phyloP scores from a whole-genome alignment of 495 filamentous ascomycete species.

The Rhypophila decipiens region DNA sequence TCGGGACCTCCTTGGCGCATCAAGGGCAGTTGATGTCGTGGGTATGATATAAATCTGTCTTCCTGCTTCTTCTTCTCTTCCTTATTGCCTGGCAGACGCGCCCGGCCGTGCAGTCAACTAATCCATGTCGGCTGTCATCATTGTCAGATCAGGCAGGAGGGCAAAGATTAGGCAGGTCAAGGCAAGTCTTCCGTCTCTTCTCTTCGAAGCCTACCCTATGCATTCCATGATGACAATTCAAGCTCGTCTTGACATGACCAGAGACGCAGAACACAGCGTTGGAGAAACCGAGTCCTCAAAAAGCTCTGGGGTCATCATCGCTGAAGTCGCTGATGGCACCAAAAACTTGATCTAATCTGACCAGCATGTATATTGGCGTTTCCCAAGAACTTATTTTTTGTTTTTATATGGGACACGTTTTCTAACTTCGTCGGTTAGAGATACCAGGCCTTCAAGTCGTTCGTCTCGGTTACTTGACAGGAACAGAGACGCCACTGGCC shows the following conservation, averaged over 20 bases:
- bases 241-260: slow-evolving; percentile 31
- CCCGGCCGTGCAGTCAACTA: neutral
- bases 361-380: neutral
- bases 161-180: neutral
- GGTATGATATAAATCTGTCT: neutral
- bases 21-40: slow-evolving; percentile 9
- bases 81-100: neutral
- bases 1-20: neutral
- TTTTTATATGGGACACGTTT: slow-evolving; percentile 19
- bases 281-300: slow-evolving; percentile 41
- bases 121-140: neutral
- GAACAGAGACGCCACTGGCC: slow-evolving; percentile 70
- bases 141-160: neutral
- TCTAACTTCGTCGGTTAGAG: slow-evolving; percentile 48
- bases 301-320: slow-evolving; percentile 43
- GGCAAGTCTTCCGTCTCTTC: neutral
- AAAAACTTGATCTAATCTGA: slow-evolving; percentile 55
- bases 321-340: slow-evolving; percentile 39
- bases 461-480: slow-evolving; percentile 48
- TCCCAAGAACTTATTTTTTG: slow-evolving; percentile 1
- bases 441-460: slow-evolving; percentile 50
- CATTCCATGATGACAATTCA: slow-evolving; percentile 34
- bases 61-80: neutral
- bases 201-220: neutral
- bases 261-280: slow-evolving; percentile 30